Percentiles rank a stretch among this genome's conserved stretches.
Evolutionary conservation across 1,284 basidiomycete species (phyloP).

Genomic region (Ustanciosporium gigantosporum): DNA sequence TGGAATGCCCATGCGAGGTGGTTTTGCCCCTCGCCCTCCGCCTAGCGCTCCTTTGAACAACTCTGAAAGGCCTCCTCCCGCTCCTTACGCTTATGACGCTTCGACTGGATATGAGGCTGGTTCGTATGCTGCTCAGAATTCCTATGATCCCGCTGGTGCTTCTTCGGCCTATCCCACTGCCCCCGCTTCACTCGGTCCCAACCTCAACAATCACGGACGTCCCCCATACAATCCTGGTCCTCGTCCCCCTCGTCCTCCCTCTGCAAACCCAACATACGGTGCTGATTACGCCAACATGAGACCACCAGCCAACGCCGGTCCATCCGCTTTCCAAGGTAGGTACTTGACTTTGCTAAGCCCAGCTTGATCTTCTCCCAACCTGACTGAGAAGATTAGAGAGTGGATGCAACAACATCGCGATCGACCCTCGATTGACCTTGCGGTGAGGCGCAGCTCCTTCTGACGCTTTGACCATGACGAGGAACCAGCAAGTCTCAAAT

Average conservation of each 20-base stretch:
- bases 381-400: background rate
- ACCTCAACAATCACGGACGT: background rate
- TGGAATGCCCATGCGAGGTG: background rate
- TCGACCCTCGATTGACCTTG: no score
- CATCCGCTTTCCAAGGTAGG: background rate
- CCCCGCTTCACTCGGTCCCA: background rate
- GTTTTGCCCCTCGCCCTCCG: background rate
- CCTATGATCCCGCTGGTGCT: background rate
- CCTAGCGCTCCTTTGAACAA: background rate
- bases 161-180: background rate
- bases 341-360: background rate
- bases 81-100: constrained; percentile 1
- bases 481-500: no score
- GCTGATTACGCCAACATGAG: background rate
- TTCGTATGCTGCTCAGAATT: background rate
- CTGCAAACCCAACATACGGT: background rate
- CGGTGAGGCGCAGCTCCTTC: no score
- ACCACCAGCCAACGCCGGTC: background rate
- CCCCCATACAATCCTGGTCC: background rate
- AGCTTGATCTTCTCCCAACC: background rate
- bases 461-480: no score
- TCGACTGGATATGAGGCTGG: background rate
- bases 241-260: background rate
- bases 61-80: background rate
- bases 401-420: background rate